Evolutionary conservation across 2,329 filamentous ascomycete species (phyloP).

Genomic region (Tolypocladium nubicola): DNA sequence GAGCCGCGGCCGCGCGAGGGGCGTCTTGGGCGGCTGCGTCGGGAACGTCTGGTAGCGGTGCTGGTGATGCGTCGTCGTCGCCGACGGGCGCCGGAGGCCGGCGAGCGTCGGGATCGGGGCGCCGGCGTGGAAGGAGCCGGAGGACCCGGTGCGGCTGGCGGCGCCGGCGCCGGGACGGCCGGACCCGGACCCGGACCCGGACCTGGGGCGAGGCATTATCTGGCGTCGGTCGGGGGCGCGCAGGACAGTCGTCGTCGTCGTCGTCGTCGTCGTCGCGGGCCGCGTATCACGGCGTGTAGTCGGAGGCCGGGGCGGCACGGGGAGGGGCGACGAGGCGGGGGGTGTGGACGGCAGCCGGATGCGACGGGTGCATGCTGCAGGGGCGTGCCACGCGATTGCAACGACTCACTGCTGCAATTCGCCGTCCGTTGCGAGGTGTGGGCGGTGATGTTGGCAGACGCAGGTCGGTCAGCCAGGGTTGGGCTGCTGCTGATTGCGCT

Average conservation of each 20-base stretch:
- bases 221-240: not conserved
- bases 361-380: not conserved
- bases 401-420: not conserved
- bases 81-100: constrained; percentile 24
- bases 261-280: not conserved
- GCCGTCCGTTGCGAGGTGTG: not conserved
- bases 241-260: not conserved
- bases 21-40: constrained; percentile 58
- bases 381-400: not conserved
- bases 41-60: constrained; percentile 76
- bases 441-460: not conserved
- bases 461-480: no score
- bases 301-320: not conserved
- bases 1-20: constrained; percentile 31
- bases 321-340: not conserved
- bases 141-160: constrained; percentile 17
- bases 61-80: constrained; percentile 9
- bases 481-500: not conserved
- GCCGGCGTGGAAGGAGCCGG: constrained; percentile 42
- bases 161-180: constrained; percentile 2
- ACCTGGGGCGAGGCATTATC: constrained; percentile 11
- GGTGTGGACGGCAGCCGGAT: not conserved
- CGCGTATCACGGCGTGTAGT: not conserved
- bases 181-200: constrained; percentile 2
- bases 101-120: constrained; percentile 32